phyloP scores from a whole-genome alignment of 2,329 filamentous ascomycete genomes.

The Juglanconis oblonga region DNA sequence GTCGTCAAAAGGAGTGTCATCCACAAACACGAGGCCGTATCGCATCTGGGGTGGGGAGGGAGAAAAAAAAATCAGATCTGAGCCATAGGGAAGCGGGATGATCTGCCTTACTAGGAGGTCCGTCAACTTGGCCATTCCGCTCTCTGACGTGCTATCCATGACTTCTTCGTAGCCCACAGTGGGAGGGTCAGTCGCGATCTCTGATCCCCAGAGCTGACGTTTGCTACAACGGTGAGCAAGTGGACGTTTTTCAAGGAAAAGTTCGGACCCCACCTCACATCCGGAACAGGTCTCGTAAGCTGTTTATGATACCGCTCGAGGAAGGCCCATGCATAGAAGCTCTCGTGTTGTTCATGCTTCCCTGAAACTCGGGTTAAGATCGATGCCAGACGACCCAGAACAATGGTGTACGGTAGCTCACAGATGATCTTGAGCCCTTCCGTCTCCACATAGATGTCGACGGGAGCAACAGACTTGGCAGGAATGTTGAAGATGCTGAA shows the following conservation, averaged over 20 bases:
- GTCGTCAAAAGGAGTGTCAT: constrained; percentile 59
- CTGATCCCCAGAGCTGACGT: constrained; percentile 27
- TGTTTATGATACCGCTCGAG: constrained; percentile 45
- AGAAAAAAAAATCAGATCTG: not conserved
- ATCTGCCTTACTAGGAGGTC: constrained; percentile 54
- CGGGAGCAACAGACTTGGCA: constrained; percentile 34
- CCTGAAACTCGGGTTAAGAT: constrained; percentile 41
- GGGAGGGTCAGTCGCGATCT: constrained; percentile 48
- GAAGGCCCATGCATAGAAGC: constrained; percentile 65
- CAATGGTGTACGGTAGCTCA: constrained; percentile 28
- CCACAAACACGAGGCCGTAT: constrained; percentile 76
- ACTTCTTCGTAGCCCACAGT: constrained; percentile 58
- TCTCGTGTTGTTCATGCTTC: constrained; percentile 65
- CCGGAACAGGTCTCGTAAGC: constrained; percentile 31
- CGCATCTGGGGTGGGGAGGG: constrained; percentile 44
- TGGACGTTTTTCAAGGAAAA: too few species aligned
- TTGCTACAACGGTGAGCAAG: constrained; percentile 1
- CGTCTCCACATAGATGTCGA: constrained; percentile 29
- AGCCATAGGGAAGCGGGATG: not conserved
- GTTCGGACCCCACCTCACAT: constrained; percentile 27
- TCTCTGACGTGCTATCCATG: constrained; percentile 48
- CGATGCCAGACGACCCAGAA: not conserved
- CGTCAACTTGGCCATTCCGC: constrained; percentile 60
- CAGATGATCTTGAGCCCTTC: constrained; percentile 47
- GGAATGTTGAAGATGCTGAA: constrained; percentile 66